Conservation (phyloP, 768 basidiomycete genomes). For the Tylopilus vinaceipallidus region DNA sequence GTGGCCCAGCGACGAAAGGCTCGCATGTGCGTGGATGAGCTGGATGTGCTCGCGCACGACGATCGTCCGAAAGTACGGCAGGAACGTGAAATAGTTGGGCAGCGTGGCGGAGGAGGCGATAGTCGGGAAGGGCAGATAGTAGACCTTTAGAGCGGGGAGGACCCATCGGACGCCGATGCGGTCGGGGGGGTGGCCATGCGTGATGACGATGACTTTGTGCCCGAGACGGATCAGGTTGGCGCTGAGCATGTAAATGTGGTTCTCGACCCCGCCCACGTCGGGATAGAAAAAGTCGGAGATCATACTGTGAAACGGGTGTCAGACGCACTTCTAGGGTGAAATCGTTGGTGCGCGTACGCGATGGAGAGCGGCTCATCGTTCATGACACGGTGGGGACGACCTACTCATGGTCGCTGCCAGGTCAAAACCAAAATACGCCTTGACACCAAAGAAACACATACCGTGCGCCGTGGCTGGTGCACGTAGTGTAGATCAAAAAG, state of each 20-base stretch:
- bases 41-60: conserved; percentile 82
- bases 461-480: no score
- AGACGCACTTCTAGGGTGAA: background rate
- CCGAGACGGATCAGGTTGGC: conserved; percentile 78
- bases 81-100: conserved; percentile 89
- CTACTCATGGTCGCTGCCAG: no score
- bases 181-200: conserved; percentile 84
- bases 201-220: conserved; percentile 94
- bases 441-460: no score
- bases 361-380: conserved; percentile 28
- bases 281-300: conserved; percentile 97
- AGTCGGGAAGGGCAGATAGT: conserved; percentile 87
- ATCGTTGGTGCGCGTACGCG: conserved; percentile 18
- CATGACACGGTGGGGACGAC: conserved; percentile 15
- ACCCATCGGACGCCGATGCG: conserved; percentile 91
- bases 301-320: conserved; percentile 56
- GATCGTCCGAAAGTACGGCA: conserved; percentile 91
- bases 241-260: conserved; percentile 91
- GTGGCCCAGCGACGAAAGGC: conserved; percentile 85
- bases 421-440: no score
- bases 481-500: no score
- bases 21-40: conserved; percentile 89
- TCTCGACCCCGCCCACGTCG: conserved; percentile 92
- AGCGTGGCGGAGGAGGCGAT: conserved; percentile 92
- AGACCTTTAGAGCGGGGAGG: conserved; percentile 84